Conservation (phyloP, 805 yeast species). For the Priceomyces haplophilus region DNA sequence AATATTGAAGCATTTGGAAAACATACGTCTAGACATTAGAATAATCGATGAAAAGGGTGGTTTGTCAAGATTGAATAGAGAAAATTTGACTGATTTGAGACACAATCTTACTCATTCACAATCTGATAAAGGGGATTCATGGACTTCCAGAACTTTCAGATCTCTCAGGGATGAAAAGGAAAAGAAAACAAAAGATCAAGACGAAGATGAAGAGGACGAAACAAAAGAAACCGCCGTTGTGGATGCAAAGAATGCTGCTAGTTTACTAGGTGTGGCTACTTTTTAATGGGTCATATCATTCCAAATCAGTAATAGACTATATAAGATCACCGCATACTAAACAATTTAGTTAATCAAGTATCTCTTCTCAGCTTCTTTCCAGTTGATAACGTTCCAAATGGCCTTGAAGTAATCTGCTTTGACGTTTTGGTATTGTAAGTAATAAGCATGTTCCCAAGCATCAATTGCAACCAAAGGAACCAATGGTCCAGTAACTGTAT, state of each 20-base stretch:
- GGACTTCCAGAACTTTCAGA: slow-evolving; percentile 42
- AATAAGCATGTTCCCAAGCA: slow-evolving; percentile 56
- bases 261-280: slow-evolving; percentile 71
- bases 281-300: slow-evolving; percentile 37
- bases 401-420: slow-evolving; percentile 50
- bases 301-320: not conserved
- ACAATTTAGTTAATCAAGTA: slow-evolving; percentile 12
- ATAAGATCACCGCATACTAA: not conserved
- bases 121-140: slow-evolving; percentile 39
- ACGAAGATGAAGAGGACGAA: slow-evolving; percentile 23
- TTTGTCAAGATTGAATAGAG: slow-evolving; percentile 77
- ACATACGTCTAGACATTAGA: slow-evolving; percentile 66
- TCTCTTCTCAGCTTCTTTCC: slow-evolving; percentile 50
- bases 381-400: slow-evolving; percentile 49
- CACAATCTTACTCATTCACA: slow-evolving; percentile 44
- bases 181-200: slow-evolving; percentile 13
- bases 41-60: slow-evolving; percentile 77
- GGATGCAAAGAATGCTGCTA: slow-evolving; percentile 84
- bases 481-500: slow-evolving; percentile 43
- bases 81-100: slow-evolving; percentile 47
- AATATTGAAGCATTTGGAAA: slow-evolving; percentile 69
- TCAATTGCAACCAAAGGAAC: slow-evolving; percentile 49
- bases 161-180: slow-evolving; percentile 29
- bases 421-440: slow-evolving; percentile 51
- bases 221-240: slow-evolving; percentile 31